phyloP scores from a whole-genome alignment of 2,329 filamentous ascomycete species.

The Sclerotinia minor region DNA sequence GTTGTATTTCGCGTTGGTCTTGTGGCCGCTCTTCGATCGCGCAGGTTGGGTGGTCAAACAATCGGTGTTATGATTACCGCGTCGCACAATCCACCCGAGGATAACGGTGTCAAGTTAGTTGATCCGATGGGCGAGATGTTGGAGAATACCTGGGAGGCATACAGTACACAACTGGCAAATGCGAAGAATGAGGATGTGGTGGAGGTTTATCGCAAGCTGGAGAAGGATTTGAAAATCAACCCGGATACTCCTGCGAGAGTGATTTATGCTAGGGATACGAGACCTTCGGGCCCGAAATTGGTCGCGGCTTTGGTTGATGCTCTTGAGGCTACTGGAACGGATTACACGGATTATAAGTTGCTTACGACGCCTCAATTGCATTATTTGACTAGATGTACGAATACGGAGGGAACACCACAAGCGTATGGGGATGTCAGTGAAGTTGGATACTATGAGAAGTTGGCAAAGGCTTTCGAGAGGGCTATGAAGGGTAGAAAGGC shows the following conservation, averaged over 20 bases:
- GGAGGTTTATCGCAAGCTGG: conserved; percentile 73
- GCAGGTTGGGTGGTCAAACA: conserved; percentile 83
- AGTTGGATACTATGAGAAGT: conserved; percentile 92
- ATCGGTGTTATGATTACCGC: conserved; percentile 97
- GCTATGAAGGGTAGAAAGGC: conserved; percentile 78
- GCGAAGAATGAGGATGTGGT: conserved; percentile 73
- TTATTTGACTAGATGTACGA: conserved; percentile 91
- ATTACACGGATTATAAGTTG: conserved; percentile 82
- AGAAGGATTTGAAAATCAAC: conserved; percentile 74
- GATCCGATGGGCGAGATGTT: conserved; percentile 99
- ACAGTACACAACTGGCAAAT: conserved; percentile 89
- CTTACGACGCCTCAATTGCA: conserved; percentile 97
- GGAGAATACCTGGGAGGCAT: conserved; percentile 89
- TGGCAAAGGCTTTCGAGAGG: conserved; percentile 78
- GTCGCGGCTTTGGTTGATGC: conserved; percentile 77
- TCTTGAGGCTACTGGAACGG: conserved; percentile 71
- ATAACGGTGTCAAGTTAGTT: conserved; percentile 94
- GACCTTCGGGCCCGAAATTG: conserved; percentile 84
- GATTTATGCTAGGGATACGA: conserved; percentile 88
- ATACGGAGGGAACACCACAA: conserved; percentile 83
- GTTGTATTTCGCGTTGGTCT: conserved; percentile 92
- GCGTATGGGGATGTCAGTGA: conserved; percentile 89
- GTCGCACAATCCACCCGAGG: conserved; percentile 84
- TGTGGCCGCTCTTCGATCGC: conserved; percentile 82
- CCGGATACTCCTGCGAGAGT: conserved; percentile 71